phyloP scores from a whole-genome alignment of 768 basidiomycete genomes.

The Pleurotus platypus region DNA sequence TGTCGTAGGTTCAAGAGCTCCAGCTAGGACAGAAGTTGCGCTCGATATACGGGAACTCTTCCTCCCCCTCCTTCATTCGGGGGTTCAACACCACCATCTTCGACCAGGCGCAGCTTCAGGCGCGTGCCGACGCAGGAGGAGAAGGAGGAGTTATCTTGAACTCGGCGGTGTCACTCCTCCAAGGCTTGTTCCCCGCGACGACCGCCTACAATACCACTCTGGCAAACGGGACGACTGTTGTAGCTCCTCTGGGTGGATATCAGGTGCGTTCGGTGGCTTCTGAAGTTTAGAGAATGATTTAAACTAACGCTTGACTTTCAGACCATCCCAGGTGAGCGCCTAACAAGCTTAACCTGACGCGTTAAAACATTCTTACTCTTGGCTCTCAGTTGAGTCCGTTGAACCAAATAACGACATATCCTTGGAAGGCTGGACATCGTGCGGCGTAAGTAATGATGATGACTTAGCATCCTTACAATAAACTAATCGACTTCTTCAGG shows the following conservation, averaged over 20 bases:
- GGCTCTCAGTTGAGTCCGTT: conserved; percentile 52
- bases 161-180: conserved; percentile 62
- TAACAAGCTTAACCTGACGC: background rate
- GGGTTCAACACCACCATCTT: conserved; percentile 34
- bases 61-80: conserved; percentile 50
- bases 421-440: conserved; percentile 64
- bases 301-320: background rate
- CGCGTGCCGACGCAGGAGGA: conserved; percentile 66
- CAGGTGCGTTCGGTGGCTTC: conserved; percentile 28
- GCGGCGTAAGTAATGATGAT: conserved; percentile 35
- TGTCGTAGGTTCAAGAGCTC: conserved; percentile 49
- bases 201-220: conserved; percentile 44
- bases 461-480: background rate
- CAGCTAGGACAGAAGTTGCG: conserved; percentile 53
- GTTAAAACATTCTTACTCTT: too few relatives aligned
- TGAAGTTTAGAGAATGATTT: too few relatives aligned
- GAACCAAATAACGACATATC: conserved; percentile 59
- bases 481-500: conserved; percentile 23
- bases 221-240: conserved; percentile 61
- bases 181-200: conserved; percentile 63
- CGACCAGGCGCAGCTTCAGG: conserved; percentile 32
- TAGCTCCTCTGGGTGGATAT: conserved; percentile 62
- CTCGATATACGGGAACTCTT: conserved; percentile 47
- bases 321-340: background rate
- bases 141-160: conserved; percentile 67